phyloP scores from a whole-genome alignment of 257 asterid genomes.

The Apocynum venetum region DNA sequence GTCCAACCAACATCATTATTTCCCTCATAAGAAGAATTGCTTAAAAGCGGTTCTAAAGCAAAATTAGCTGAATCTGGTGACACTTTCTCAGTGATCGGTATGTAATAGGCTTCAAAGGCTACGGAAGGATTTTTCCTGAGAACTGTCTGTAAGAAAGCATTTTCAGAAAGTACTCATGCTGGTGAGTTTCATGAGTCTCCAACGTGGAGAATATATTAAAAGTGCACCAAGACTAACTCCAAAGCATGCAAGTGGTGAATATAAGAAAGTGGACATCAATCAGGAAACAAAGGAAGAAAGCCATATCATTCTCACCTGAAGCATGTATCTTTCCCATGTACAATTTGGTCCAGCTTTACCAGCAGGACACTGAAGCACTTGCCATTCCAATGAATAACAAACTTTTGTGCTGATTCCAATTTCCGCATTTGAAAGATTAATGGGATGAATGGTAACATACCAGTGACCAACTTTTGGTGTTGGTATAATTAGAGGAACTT shows the following conservation, averaged over 20 bases:
- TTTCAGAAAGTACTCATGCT: conserved; percentile 6
- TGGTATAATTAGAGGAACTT: conserved; percentile 52
- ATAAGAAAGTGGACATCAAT: neutral
- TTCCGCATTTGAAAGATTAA: conserved; percentile 35
- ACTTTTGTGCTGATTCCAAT: conserved; percentile 23
- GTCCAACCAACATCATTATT: conserved; percentile 54
- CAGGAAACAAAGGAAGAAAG: conserved; percentile 1
- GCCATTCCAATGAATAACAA: conserved; percentile 68
- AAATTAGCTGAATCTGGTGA: conserved; percentile 52
- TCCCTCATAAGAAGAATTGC: conserved; percentile 51
- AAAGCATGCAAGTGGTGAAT: neutral
- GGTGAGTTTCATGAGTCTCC: neutral
- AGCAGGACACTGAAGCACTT: conserved; percentile 67
- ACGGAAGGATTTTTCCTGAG: conserved; percentile 48
- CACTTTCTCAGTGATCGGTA: conserved; percentile 50
- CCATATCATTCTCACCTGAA: conserved; percentile 53
- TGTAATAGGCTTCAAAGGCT: conserved; percentile 76
- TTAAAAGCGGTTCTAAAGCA: conserved; percentile 73
- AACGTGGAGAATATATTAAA: neutral
- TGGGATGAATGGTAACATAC: conserved; percentile 59
- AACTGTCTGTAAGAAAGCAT: conserved; percentile 59
- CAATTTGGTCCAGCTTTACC: conserved; percentile 85
- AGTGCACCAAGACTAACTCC: neutral
- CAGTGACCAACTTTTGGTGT: conserved; percentile 80
- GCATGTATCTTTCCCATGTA: conserved; percentile 58